Evolutionary conservation across 2,329 filamentous ascomycete species (phyloP).

Genomic region (Fusarium fujikuroi): DNA sequence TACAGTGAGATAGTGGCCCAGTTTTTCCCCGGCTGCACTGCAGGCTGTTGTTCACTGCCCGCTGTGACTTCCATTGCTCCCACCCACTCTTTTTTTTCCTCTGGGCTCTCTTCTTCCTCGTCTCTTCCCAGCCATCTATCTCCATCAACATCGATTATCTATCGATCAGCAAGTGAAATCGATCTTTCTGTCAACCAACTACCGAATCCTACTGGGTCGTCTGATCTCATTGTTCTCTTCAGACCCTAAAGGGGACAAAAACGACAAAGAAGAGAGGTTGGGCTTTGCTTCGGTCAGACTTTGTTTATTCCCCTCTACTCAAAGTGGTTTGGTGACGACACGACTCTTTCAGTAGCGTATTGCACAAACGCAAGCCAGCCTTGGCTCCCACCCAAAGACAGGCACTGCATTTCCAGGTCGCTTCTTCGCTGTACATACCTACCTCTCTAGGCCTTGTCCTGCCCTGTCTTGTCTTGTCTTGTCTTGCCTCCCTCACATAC

Average conservation of each 20-base stretch:
- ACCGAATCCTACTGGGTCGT: background rate
- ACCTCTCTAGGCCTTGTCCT: background rate
- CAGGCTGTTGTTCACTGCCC: slow-evolving; percentile 20
- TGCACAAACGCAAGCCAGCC: slow-evolving; percentile 31
- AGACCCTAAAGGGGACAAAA: background rate
- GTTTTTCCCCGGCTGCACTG: slow-evolving; percentile 27
- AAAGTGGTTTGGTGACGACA: slow-evolving; percentile 39
- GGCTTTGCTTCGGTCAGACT: slow-evolving; percentile 9
- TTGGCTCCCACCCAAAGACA: slow-evolving; percentile 21
- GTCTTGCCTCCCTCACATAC: slow-evolving; percentile 13
- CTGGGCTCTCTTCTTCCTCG: background rate
- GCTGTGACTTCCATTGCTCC: background rate
- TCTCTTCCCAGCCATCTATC: slow-evolving; percentile 10
- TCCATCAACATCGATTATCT: slow-evolving; percentile 10
- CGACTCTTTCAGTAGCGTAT: slow-evolving; percentile 38
- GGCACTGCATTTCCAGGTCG: background rate
- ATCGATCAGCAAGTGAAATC: slow-evolving; percentile 2
- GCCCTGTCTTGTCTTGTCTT: background rate
- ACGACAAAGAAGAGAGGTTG: slow-evolving; percentile 16
- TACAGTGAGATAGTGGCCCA: slow-evolving; percentile 20
- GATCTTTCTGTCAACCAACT: background rate
- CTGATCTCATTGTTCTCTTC: background rate
- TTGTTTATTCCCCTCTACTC: slow-evolving; percentile 16
- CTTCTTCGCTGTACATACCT: background rate
- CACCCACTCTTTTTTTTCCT: slow-evolving; percentile 15